A percentile compares a stretch with the other conserved stretches of the same genome.
Conservation (phyloP, 805 yeast genomes). For the Yarrowia alimentaria region DNA sequence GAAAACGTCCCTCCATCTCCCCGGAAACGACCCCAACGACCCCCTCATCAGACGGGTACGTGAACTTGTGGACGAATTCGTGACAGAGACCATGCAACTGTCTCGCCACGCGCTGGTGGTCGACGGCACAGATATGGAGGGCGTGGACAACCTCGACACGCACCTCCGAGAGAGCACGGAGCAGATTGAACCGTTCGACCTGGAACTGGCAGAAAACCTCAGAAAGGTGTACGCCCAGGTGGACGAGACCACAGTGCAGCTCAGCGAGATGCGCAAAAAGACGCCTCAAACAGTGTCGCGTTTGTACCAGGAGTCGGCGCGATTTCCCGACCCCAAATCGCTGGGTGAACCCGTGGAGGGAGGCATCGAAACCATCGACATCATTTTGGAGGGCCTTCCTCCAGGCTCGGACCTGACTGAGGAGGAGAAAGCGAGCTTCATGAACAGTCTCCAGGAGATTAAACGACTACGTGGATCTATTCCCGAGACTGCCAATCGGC, state of each 20-base stretch:
- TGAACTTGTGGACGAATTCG: slow-evolving; percentile 39
- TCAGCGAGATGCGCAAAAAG: slow-evolving; percentile 52
- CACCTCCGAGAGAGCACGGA: slow-evolving; percentile 33
- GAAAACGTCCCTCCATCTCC: slow-evolving; percentile 52
- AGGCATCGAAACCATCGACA: background rate
- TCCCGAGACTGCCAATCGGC: background rate
- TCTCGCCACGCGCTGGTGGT: slow-evolving; percentile 55
- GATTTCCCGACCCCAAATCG: background rate
- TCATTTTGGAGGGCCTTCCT: background rate
- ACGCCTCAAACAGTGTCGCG: slow-evolving; percentile 29
- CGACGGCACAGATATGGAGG: slow-evolving; percentile 51
- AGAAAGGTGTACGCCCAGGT: slow-evolving; percentile 57
- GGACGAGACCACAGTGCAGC: slow-evolving; percentile 59
- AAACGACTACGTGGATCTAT: slow-evolving; percentile 7
- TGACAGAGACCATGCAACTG: slow-evolving; percentile 56
- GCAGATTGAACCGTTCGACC: slow-evolving; percentile 69
- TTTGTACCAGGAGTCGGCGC: background rate
- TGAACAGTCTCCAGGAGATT: background rate
- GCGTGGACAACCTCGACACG: slow-evolving; percentile 34
- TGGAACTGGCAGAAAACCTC: slow-evolving; percentile 57
- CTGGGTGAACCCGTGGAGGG: background rate
- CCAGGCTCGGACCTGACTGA: background rate
- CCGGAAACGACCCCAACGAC: slow-evolving; percentile 40
- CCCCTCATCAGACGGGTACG: slow-evolving; percentile 49
- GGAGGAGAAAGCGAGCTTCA: background rate